Evolutionary conservation across 2,329 filamentous ascomycete genomes (phyloP), one percentile per base, ranked within the genome.

Genomic region (Allantophomopsis cytisporea): DNA sequence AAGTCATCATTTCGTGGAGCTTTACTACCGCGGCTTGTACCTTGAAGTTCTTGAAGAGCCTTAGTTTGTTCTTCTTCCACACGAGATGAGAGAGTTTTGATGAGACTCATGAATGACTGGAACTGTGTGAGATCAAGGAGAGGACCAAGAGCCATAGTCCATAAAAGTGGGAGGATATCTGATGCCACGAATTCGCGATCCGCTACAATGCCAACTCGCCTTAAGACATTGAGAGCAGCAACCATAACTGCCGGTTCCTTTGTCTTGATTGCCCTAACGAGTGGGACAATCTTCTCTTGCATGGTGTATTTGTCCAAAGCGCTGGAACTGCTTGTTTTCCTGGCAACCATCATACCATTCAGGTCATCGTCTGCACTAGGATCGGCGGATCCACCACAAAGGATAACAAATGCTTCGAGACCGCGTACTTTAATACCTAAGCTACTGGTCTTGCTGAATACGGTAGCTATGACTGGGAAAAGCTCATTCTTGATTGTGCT

Each of bases 171-270:
- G 10, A 98, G 64, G 13, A 94, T 77, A 41, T 96, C 89, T 63
- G 91, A 78, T 11, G 91, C 91, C 16, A 95, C 74, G 54, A 94
- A 96, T 35, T 95, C 91, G 2, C 80, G 74, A 54, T 96, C 91
- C 4, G 83, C 88, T 15, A 81, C 70, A 37, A 75, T 73, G 7
- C 87, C 87, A 20, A 98, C 80, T 37, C 94, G 82, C 37, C 74
- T 76, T 47, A 96, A 77, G 1, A 95, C 86, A 40, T 80, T 80
- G 28, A 96, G 66, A 1, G 87, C 82, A 5, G 89, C 88, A 68
- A 96, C 83, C 84, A 96, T 96, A 8, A 98, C 91, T 7, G 87
- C 88, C 0, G 91, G 91, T 57, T 98, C 91, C 56, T 94, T 96
- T 0, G 91, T 98, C 61, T 94, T 96, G 63, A 98, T 96, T 2